phyloP scores from a whole-genome alignment of 495 filamentous ascomycete species.

The Penicillium robsamsonii region DNA sequence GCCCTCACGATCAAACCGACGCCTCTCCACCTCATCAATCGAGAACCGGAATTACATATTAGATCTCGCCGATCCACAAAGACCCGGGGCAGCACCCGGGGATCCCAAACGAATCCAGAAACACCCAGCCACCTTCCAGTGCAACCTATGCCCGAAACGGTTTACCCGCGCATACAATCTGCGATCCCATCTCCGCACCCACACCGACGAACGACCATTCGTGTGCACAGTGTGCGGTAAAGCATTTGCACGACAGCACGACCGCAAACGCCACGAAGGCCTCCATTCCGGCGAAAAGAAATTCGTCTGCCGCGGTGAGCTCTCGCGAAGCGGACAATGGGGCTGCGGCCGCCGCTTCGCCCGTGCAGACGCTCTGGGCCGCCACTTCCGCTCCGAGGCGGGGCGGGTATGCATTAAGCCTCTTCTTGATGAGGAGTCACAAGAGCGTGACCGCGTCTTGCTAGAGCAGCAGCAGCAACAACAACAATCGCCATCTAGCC shows the following conservation, averaged over 20 bases:
- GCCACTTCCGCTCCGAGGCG: conserved; percentile 96
- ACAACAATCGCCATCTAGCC: conserved; percentile 24
- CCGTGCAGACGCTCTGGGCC: conserved; percentile 88
- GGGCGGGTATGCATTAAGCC: conserved; percentile 96
- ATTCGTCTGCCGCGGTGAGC: conserved; percentile 89
- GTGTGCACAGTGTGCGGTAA: conserved; percentile 97
- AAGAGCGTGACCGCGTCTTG: conserved; percentile 67
- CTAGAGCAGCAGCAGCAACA: conserved; percentile 60
- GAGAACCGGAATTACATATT: conserved; percentile 88
- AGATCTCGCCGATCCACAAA: conserved; percentile 83
- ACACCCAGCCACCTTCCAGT: conserved; percentile 91
- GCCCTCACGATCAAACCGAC: conserved; percentile 60
- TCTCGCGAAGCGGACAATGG: conserved; percentile 80
- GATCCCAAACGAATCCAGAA: conserved; percentile 82
- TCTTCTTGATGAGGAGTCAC: conserved; percentile 82
- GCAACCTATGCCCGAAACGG: conserved; percentile 78
- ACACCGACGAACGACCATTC: conserved; percentile 89
- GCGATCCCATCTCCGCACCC: conserved; percentile 86
- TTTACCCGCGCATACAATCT: conserved; percentile 90
- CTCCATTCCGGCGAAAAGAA: conserved; percentile 93
- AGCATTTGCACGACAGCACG: conserved; percentile 91
- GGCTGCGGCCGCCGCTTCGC: conserved; percentile 93
- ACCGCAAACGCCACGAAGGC: conserved; percentile 88
- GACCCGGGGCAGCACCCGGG: conserved; percentile 62
- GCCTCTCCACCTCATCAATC: conserved; percentile 85